Percentiles rank a stretch among this genome's conserved stretches.
Conservation (phyloP, 345 rosid species). For the Cardiospermum halicacabum region DNA sequence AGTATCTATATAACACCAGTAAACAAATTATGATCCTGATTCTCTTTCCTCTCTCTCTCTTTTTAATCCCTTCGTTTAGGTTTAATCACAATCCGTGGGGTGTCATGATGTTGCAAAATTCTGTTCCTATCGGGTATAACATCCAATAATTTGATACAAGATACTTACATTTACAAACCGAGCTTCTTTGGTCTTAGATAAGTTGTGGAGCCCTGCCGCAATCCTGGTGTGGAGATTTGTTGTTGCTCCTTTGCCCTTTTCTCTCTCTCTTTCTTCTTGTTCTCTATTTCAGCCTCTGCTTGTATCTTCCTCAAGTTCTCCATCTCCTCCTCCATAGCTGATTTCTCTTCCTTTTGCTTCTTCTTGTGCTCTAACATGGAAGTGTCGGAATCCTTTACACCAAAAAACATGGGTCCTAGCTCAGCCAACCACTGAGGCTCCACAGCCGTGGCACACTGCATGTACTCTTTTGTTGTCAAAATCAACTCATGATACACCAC, state of each 20-base stretch:
- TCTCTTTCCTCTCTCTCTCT: neutral
- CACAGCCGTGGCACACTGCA: conserved; percentile 94
- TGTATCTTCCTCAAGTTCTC: conserved; percentile 76
- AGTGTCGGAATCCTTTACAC: conserved; percentile 85
- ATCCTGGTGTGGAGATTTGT: conserved; percentile 66
- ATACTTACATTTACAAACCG: conserved; percentile 41
- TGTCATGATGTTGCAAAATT: neutral
- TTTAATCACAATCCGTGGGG: neutral
- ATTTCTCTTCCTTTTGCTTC: conserved; percentile 81
- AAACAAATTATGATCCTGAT: neutral
- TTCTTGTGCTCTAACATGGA: conserved; percentile 89
- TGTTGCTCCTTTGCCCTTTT: conserved; percentile 74
- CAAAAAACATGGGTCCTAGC: conserved; percentile 95
- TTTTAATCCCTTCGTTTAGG: neutral
- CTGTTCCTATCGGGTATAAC: neutral
- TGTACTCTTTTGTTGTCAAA: conserved; percentile 87
- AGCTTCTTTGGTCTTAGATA: conserved; percentile 77
- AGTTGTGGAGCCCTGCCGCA: conserved; percentile 52
- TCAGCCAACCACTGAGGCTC: conserved; percentile 96
- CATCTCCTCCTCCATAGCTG: conserved; percentile 97
- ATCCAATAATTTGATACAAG: neutral
- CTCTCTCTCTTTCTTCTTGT: conserved; percentile 50
- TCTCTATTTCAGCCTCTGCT: conserved; percentile 49
- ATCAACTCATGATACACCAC: conserved; percentile 92
- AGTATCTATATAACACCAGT: neutral